phyloP scores from a whole-genome alignment of 345 rosid genomes.

The Ceriops zippeliana region DNA sequence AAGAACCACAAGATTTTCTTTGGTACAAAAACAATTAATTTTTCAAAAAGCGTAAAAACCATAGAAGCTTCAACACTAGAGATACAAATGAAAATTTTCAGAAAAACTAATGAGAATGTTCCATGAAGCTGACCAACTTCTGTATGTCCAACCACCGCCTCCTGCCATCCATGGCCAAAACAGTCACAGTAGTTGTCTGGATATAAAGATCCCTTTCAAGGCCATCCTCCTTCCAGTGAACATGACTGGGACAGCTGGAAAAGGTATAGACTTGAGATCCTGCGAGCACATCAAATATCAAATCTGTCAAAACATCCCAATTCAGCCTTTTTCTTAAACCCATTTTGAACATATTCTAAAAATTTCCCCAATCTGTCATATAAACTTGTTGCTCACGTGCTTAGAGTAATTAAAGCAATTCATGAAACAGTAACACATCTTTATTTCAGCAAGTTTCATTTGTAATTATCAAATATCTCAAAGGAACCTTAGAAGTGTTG shows the following conservation, averaged over 20 bases:
- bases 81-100: not conserved
- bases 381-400: not conserved
- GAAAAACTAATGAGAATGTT: constrained; percentile 10
- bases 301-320: not conserved
- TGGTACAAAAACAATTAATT: not conserved
- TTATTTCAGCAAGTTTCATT: constrained; percentile 1
- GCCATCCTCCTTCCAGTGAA: constrained; percentile 78
- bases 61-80: not conserved
- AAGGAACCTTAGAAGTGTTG: not conserved
- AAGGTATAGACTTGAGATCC: constrained; percentile 46
- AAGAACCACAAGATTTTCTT: not conserved
- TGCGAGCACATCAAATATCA: constrained; percentile 34
- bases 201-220: constrained; percentile 92
- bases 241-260: constrained; percentile 53
- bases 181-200: constrained; percentile 70
- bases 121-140: constrained; percentile 57
- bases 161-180: constrained; percentile 99
- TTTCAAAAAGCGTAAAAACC: not conserved
- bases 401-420: not conserved
- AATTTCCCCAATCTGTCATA: not conserved
- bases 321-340: not conserved
- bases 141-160: constrained; percentile 95
- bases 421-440: not conserved
- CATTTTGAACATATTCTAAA: not conserved
- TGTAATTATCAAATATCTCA: not conserved